A percentile compares a stretch with the other conserved stretches of the same genome.
phyloP scores from a whole-genome alignment of 805 yeast genomes.

The Clavispora phyllophila region DNA sequence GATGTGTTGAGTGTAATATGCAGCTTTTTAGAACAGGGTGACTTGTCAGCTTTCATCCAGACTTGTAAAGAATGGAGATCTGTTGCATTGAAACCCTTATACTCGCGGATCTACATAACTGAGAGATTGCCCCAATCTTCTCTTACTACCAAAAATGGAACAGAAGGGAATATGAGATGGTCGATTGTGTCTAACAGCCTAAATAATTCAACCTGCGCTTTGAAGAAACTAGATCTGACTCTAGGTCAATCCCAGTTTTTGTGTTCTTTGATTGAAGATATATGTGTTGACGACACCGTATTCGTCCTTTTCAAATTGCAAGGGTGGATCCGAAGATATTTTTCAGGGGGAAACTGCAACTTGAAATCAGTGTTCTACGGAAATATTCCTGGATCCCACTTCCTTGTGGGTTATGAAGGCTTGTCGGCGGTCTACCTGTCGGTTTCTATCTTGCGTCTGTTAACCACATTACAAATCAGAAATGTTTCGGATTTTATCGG shows the following conservation, averaged over 20 bases:
- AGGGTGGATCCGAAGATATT: neutral
- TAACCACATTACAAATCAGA: neutral
- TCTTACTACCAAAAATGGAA: neutral
- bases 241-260: neutral
- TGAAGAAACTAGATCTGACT: neutral
- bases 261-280: neutral
- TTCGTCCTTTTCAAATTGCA: neutral
- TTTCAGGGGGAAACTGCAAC: neutral
- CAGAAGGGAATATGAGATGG: neutral
- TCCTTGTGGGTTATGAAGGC: neutral
- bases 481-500: neutral
- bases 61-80: neutral
- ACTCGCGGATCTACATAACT: neutral
- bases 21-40: neutral
- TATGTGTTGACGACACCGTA: neutral
- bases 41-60: neutral
- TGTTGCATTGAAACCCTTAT: neutral
- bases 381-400: neutral
- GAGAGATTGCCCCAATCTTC: neutral
- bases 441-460: neutral
- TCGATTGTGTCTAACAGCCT: neutral
- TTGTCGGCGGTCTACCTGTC: neutral
- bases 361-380: neutral
- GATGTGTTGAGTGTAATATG: neutral
- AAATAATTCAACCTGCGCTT: neutral